These are phyloP conservation scores for Candida sp. DNA, from an alignment of 1,139 yeast species.

Conservation along the genomic window DNA sequence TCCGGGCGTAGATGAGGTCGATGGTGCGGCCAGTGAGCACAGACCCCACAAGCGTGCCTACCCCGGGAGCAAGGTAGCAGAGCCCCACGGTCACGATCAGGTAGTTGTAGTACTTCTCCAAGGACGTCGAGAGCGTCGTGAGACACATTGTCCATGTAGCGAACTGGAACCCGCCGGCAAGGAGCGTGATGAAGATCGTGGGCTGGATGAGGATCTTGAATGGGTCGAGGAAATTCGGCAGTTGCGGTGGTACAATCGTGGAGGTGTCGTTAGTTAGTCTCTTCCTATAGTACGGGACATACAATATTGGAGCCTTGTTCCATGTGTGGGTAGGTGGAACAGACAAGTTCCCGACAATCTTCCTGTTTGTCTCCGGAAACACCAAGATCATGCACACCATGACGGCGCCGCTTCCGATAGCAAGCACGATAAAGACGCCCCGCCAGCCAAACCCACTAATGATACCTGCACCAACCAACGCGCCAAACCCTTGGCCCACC, in stretches of 20 bases:
- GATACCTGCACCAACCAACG: slow-evolving; percentile 72
- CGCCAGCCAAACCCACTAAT: slow-evolving; percentile 70
- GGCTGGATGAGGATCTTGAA: slow-evolving; percentile 41
- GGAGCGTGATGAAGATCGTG: slow-evolving; percentile 26
- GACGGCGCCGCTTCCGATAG: slow-evolving; percentile 57
- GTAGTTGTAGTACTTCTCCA: slow-evolving; percentile 51
- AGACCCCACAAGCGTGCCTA: slow-evolving; percentile 61
- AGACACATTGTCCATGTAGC: slow-evolving; percentile 73
- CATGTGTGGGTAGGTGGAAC: slow-evolving; percentile 43
- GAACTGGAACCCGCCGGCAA: slow-evolving; percentile 66
- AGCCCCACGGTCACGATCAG: slow-evolving; percentile 61
- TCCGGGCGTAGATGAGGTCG: slow-evolving; percentile 34
- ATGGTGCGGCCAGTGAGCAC: slow-evolving; percentile 48
- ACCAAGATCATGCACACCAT: slow-evolving; percentile 38
- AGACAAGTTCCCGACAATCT: slow-evolving; percentile 71
- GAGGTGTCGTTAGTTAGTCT: slow-evolving; percentile 19
- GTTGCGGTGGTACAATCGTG: slow-evolving; percentile 25
- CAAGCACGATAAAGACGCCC: slow-evolving; percentile 75
- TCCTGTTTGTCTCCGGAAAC: slow-evolving; percentile 75
- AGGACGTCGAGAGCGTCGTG: slow-evolving; percentile 63
- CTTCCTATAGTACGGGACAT: slow-evolving; percentile 18
- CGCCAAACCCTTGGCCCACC: slow-evolving; percentile 78
- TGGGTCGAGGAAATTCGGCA: slow-evolving; percentile 48
- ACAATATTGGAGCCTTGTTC: slow-evolving; percentile 48
- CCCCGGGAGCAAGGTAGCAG: slow-evolving; percentile 63